These are phyloP conservation scores for Flaveria brownii DNA, from an alignment of 129 eudicot species.

Conservation along the genomic window DNA sequence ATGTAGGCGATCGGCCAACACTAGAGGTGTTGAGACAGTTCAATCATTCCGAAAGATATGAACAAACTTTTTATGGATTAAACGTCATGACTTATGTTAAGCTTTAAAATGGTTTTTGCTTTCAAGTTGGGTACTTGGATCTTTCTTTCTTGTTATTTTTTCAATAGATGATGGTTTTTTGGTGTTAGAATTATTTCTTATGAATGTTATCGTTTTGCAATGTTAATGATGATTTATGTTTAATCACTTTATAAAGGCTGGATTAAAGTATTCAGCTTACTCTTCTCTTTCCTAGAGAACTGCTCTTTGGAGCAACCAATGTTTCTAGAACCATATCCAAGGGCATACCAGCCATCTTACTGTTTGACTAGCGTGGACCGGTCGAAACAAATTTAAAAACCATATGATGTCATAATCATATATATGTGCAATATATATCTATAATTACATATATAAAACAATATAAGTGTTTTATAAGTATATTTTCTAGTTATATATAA, in stretches of 20 bases:
- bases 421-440: no score
- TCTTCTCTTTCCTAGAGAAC: not conserved
- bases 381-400: no score
- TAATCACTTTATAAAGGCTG: no score
- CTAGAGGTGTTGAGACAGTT: not conserved
- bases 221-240: not conserved
- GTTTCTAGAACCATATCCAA: no score
- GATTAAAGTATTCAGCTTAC: no score
- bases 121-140: not conserved
- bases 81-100: not conserved
- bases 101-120: not conserved
- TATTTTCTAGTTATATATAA: no score
- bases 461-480: no score
- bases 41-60: not conserved
- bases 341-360: no score
- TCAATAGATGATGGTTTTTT: not conserved
- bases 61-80: not conserved
- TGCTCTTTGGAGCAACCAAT: no score
- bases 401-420: no score
- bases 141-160: not conserved
- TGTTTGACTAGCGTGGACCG: no score
- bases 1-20: not conserved
- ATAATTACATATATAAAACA: no score
- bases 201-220: not conserved
- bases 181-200: not conserved